phyloP scores from a whole-genome alignment of 2,329 filamentous ascomycete species.

The Colletotrichum echinochloae region DNA sequence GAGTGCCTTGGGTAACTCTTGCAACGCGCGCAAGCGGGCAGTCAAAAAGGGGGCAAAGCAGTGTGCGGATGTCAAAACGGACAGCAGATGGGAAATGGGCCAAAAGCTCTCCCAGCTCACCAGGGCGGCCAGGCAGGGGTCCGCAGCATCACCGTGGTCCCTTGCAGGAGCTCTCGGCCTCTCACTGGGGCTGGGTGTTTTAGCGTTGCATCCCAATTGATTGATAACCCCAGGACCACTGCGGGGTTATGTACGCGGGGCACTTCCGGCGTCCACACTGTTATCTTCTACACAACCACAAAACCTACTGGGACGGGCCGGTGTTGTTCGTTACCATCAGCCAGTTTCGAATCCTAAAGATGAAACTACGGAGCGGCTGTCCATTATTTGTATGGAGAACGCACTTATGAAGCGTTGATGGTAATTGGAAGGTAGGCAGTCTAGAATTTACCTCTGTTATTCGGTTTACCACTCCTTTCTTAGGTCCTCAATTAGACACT shows the following conservation, averaged over 20 bases:
- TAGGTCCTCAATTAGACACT: not conserved
- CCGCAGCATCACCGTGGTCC: constrained; percentile 35
- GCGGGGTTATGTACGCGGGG: constrained; percentile 32
- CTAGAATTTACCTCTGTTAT: not conserved
- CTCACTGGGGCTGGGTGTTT: constrained; percentile 22
- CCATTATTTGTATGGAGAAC: not conserved
- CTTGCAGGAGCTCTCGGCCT: constrained; percentile 40
- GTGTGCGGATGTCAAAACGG: constrained; percentile 14
- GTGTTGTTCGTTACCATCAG: not conserved
- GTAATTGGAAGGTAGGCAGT: not conserved
- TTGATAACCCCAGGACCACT: constrained; percentile 18
- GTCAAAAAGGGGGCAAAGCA: not conserved
- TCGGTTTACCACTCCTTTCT: not conserved
- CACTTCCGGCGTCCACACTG: constrained; percentile 1
- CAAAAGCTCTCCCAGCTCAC: constrained; percentile 8
- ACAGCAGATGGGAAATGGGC: constrained; percentile 10
- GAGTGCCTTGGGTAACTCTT: not conserved
- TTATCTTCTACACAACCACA: not conserved
- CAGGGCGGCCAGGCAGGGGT: constrained; percentile 39
- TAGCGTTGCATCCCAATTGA: constrained; percentile 28
- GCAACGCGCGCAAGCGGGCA: not conserved
- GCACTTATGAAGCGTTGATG: not conserved
- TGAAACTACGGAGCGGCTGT: not conserved
- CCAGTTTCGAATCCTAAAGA: not conserved
- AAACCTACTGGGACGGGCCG: constrained; percentile 2